These are phyloP conservation scores for Cytospora paraplurivora DNA, from an alignment of 2,329 filamentous ascomycete species.

Conservation along the genomic window DNA sequence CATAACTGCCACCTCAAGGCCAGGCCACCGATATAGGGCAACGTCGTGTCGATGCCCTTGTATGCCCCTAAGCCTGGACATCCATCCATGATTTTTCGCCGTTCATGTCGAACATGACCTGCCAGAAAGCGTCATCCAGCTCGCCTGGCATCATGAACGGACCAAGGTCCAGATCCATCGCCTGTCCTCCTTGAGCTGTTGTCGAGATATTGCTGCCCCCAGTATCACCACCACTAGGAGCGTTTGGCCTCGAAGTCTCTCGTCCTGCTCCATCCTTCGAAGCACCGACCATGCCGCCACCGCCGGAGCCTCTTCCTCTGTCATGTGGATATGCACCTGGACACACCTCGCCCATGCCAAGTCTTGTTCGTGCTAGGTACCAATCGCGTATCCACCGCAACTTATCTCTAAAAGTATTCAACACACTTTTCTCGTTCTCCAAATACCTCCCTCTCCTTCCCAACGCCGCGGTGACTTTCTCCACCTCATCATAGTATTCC, in stretches of 20 bases:
- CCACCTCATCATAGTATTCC: constrained; percentile 38
- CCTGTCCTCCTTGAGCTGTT: constrained; percentile 14
- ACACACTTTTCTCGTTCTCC: constrained; percentile 37
- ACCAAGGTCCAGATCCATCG: constrained; percentile 24
- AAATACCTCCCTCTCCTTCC: constrained; percentile 30
- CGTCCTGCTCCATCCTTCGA: constrained; percentile 6
- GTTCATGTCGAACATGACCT: constrained; percentile 26
- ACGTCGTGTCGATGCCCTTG: background rate
- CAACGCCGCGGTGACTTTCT: constrained; percentile 28
- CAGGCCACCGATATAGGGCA: background rate
- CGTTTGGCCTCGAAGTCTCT: background rate
- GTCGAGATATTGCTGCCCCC: constrained; percentile 2
- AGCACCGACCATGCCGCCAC: background rate
- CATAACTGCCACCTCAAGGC: background rate
- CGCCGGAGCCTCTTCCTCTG: background rate
- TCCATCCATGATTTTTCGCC: constrained; percentile 17
- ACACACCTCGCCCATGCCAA: constrained; percentile 5
- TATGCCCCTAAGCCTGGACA: constrained; percentile 14
- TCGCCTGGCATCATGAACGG: constrained; percentile 16
- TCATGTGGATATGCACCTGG: background rate
- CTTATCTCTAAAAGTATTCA: constrained; percentile 40
- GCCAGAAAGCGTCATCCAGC: constrained; percentile 28
- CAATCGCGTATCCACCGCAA: constrained; percentile 45
- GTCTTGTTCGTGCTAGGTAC: constrained; percentile 33
- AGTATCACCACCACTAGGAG: background rate